Base-by-base conservation (phyloP, 2,329 filamentous ascomycete genomes). In the Mycosphaerelloides madeirae region DNA sequence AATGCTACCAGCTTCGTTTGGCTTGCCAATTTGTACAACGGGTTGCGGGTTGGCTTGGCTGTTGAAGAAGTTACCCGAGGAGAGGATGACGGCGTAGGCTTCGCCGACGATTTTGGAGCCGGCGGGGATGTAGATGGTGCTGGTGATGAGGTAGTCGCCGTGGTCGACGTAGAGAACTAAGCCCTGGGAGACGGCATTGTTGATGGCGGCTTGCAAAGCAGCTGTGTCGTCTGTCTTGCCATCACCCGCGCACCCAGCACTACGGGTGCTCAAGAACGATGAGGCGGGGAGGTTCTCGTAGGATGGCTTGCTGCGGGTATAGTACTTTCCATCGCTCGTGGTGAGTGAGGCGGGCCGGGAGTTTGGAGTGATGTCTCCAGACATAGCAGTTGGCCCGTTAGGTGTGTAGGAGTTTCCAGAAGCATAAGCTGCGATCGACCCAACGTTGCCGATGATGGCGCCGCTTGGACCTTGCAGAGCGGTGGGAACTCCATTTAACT, bases 111-210 rank as follows among this genome's bases (percentile, higher is more conserved):
- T 78, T 50, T 72, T 76, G 9, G 75, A 70, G 11, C 71, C 70
- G 1, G 61, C 54, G 45, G 85, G 85, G 7, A 90, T 75, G 54
- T 78, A 77, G 64, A 90, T 70, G 1, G 85, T 90, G 34, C 33
- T 46, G 33, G 78, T 81, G 55, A 90, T 71, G 43, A 85, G 65
- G 64, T 90, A 88, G 38, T 82, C 77, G 43, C 86, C 86, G 58
- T 84, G 81, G 59, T 87, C 84, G 54, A 91, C 84, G 68, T 82
- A 90, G 46, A 87, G 76, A 50, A 91, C 66, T 55, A 84, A 75
- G 42, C 53, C 44, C 28, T 54, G 48, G 6, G 44, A 35, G 31
- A 69, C 70, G 3, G 79, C 78, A 2, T 60, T 63, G 57, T 71
- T 67, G 58, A 85, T 73, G n/a, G 76, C 73, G 1, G 57, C 62